Percentiles rank a stretch among this genome's conserved stretches.
Evolutionary conservation across 2,329 filamentous ascomycete genomes (phyloP).

Genomic region (Pseudogymnoascus sp.): DNA sequence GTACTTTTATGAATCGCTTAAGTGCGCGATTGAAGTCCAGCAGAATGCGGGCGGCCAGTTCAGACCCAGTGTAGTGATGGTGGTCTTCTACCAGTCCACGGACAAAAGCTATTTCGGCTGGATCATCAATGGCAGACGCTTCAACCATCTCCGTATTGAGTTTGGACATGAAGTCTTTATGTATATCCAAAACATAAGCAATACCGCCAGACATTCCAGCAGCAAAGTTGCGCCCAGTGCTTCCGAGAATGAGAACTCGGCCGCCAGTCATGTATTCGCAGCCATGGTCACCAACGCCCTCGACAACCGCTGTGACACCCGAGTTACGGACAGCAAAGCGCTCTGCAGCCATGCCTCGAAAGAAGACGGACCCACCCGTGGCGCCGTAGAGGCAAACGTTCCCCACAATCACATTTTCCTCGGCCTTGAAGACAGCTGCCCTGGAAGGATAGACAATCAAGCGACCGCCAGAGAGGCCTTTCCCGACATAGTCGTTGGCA

Average conservation of each 20-base stretch:
- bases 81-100: constrained; percentile 92
- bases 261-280: constrained; percentile 99
- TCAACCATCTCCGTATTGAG: constrained; percentile 98
- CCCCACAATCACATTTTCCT: constrained; percentile 89
- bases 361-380: constrained; percentile 85
- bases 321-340: constrained; percentile 96
- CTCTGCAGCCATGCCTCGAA: constrained; percentile 93
- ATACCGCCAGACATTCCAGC: constrained; percentile 99
- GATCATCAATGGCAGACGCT: constrained; percentile 74
- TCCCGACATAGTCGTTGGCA: constrained; percentile 93
- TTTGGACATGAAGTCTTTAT: constrained; percentile 84
- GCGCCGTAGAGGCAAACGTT: constrained; percentile 95
- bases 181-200: constrained; percentile 84
- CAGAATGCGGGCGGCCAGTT: constrained; percentile 84
- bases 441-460: constrained; percentile 90
- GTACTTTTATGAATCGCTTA: constrained; percentile 83
- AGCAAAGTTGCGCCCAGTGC: constrained; percentile 92
- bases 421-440: constrained; percentile 84
- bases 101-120: constrained; percentile 80
- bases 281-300: constrained; percentile 91
- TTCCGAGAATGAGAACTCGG: constrained; percentile 77
- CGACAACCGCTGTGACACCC: constrained; percentile 89
- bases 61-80: constrained; percentile 94
- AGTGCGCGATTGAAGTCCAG: constrained; percentile 93
- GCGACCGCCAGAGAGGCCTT: constrained; percentile 87